These are phyloP conservation scores for Cruciata laevipes DNA, from an alignment of 257 asterid genomes.

Conservation along the genomic window DNA sequence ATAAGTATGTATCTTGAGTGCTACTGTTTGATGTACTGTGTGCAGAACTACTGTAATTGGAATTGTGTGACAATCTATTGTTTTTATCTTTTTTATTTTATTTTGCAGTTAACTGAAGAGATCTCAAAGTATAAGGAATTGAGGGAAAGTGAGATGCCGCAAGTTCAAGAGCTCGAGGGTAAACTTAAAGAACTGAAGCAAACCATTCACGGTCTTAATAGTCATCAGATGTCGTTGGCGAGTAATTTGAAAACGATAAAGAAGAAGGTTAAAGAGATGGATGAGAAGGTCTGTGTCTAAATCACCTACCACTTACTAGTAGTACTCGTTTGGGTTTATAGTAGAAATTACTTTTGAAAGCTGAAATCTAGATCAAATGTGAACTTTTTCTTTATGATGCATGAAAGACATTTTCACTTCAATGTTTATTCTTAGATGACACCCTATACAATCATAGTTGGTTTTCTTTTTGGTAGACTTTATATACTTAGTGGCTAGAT, in stretches of 20 bases:
- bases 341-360: not conserved
- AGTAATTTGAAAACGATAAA: constrained; percentile 47
- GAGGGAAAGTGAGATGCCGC: constrained; percentile 58
- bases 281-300: constrained; percentile 57
- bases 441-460: too few species aligned
- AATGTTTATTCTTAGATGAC: not conserved
- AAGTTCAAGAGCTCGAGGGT: constrained; percentile 52
- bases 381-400: not conserved
- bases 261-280: constrained; percentile 72
- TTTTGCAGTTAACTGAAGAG: constrained; percentile 54
- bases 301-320: constrained; percentile 10
- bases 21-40: constrained; percentile 1
- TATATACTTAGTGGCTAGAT: not conserved
- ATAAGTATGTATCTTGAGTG: constrained; percentile 40
- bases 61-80: constrained; percentile 9
- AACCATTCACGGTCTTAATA: constrained; percentile 61
- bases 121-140: constrained; percentile 43
- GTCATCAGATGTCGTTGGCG: constrained; percentile 63
- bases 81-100: not conserved
- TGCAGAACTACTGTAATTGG: not conserved
- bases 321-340: not conserved
- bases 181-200: constrained; percentile 60
- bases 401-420: not conserved
- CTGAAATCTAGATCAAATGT: not conserved
- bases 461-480: not conserved